These are phyloP conservation scores for Sorghum bicolor DNA, from an alignment of 176 grass and related monocot species.

Conservation along the genomic window Sorghum_bicolor_NCBIv3 NC_012870.2:4681501-4682000, in stretches of 20 bases:
- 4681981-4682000: background rate
- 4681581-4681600: background rate
- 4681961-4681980: background rate
- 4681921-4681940: background rate
- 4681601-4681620: background rate
- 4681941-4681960: background rate
- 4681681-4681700: slow-evolving; percentile 86
- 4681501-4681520: slow-evolving; percentile 56
- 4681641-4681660: slow-evolving; percentile 58
- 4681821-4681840: slow-evolving; percentile 77
- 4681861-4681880: background rate
- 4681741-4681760: slow-evolving; percentile 18
- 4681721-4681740: slow-evolving; percentile 44
- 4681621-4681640: background rate
- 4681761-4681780: slow-evolving; percentile 59
- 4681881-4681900: slow-evolving; percentile 1
- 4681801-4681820: slow-evolving; percentile 87
- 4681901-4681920: background rate
- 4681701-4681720: slow-evolving; percentile 79
- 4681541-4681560: background rate
- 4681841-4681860: slow-evolving; percentile 43
- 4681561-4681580: background rate
- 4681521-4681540: slow-evolving; percentile 63
- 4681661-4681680: slow-evolving; percentile 81
- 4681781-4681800: slow-evolving; percentile 85